A percentile compares a stretch with the other conserved stretches of the same genome.
phyloP scores from a whole-genome alignment of 768 basidiomycete genomes.

The Coprinellus micaceus region DNA sequence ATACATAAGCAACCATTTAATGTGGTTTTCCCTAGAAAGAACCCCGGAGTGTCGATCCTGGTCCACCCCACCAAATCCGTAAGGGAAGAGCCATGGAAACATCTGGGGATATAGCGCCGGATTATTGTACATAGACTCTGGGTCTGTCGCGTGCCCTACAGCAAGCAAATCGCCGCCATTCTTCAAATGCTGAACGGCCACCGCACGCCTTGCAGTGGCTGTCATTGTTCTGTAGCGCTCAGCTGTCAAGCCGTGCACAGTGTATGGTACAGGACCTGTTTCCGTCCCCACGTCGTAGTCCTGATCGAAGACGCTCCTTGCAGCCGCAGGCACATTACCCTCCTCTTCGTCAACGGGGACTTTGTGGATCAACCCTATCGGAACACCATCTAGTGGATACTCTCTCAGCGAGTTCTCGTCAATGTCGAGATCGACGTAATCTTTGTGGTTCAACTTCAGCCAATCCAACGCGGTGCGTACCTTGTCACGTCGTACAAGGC shows the following conservation, averaged over 20 bases:
- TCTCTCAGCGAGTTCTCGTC: slow-evolving; percentile 20
- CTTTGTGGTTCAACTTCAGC: slow-evolving; percentile 32
- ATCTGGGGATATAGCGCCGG: slow-evolving; percentile 24
- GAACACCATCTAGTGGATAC: slow-evolving; percentile 23
- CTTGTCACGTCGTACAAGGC: slow-evolving; percentile 22
- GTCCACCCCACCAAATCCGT: slow-evolving; percentile 34
- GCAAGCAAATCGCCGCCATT: slow-evolving; percentile 13
- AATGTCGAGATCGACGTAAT: slow-evolving; percentile 29
- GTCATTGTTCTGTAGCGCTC: too few species aligned
- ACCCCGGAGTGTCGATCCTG: slow-evolving; percentile 4
- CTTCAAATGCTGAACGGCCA: too few species aligned
- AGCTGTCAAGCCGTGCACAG: too few species aligned
- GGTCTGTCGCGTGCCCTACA: slow-evolving; percentile 23
- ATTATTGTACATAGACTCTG: slow-evolving; percentile 32
- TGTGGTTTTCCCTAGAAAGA: slow-evolving; percentile 22
- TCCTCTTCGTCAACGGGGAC: too few species aligned
- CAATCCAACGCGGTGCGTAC: slow-evolving; percentile 29
- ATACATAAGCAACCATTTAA: slow-evolving; percentile 30
- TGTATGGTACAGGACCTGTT: too few species aligned
- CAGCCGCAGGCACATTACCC: too few species aligned
- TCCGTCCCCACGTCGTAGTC: too few species aligned
- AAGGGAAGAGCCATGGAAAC: slow-evolving; percentile 41
- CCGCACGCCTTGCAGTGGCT: too few species aligned
- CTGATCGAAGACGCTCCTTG: too few species aligned
- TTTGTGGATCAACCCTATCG: slow-evolving; percentile 19